Base-by-base conservation (phyloP, 2,329 filamentous ascomycete species). In the Ilyonectria sp. region DNA sequence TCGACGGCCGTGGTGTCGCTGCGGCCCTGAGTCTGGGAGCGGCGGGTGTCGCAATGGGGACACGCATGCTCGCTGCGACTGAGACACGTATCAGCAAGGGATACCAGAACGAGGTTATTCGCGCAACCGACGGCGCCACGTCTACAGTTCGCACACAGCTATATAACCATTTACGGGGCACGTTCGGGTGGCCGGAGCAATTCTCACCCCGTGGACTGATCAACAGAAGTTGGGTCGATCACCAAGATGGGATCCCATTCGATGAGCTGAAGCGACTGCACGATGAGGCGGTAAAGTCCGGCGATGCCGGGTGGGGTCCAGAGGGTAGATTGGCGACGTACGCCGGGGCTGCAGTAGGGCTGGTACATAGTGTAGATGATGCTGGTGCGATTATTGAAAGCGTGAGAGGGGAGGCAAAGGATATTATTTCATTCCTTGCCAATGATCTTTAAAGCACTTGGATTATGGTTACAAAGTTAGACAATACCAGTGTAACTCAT, bases 41-140 rank as follows among this genome's bases (percentile, higher is more conserved):
- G 1, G 76, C 80, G 0, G 91, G 88, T 0, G 83, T 86, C 0
- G 87, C 84, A 0, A 84, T 93, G 82, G 91, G 91, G 0, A 93
- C 91, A 1, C 83, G 90, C 8, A 90, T 92, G 63, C 83, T 93
- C 0, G 89, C 89, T 0, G 73, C 81, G 0, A 73, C 64, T 0
- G 83, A 85, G 69, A 76, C 83, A 1, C 79, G 81, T 7, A 80
- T 85, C 40, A 75, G 70, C 55, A 77, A 76, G 61, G 82, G 81
- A 1, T 85, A 85, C 52, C 83, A 82, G 57, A 69, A 80, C n/a
- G 83, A 83, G 58, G 77, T 85, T 0, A 65, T 85, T 0, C 76
- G 79, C 1, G 82, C 83, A 0, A 67, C 69, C 1, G 82, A 85
- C 40, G 83, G 83, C 8, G 83, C 78, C 1, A 70, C 61, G 11